Evolutionary conservation across 2,329 filamentous ascomycete genomes (phyloP), one percentile per base, ranked within the genome.

Genomic region (Monilinia vaccinii-corymbosi): DNA sequence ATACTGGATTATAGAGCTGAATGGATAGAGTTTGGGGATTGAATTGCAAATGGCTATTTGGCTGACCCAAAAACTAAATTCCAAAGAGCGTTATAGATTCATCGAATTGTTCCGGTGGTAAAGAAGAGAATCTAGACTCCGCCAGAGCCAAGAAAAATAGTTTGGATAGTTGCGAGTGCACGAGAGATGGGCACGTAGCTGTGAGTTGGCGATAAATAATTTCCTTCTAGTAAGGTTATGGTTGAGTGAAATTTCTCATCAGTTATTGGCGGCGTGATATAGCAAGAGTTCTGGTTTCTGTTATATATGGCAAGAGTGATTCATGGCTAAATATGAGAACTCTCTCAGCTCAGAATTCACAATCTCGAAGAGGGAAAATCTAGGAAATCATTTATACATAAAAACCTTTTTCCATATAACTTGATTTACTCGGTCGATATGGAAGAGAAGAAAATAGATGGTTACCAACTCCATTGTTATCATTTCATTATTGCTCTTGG

Each of bases 31-130:
- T 7, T 21, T 3, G 4, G 11, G 9, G 10, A 13, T 21, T 31
- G 13, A 6, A 32, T 42, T 21, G 25, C 38, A 31, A 14, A 55
- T 32, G 28, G 51, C 51, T n/a, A 31, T 44, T 31, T 55, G 51
- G 51, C 28, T 25, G 8, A 18, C n/a, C 7, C 51, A 55, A 16
- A 38, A 55, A 44, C 38, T 25, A 16, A 34, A 44, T 23, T 53
- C 38, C 18, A 53, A 53, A 53, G 51, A 53, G 28, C 51, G 51
- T 13, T 53, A 53, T 14, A 53, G 44, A 44, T 53, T 53, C 25
- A 53, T 13, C 32, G 32, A 34, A 11, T 13, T 32, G 13, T 3
- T 11, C 10, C 13, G 32, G 32, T 2, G 32, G 8, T 34, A 34
- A 34, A 34, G 13, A 34, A 21, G 13, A 44, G 51, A 23, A 4